Evolutionary conservation across 2,329 filamentous ascomycete species (phyloP), one percentile per base, ranked within the genome.

Genomic region (Alternaria ventricosa): DNA sequence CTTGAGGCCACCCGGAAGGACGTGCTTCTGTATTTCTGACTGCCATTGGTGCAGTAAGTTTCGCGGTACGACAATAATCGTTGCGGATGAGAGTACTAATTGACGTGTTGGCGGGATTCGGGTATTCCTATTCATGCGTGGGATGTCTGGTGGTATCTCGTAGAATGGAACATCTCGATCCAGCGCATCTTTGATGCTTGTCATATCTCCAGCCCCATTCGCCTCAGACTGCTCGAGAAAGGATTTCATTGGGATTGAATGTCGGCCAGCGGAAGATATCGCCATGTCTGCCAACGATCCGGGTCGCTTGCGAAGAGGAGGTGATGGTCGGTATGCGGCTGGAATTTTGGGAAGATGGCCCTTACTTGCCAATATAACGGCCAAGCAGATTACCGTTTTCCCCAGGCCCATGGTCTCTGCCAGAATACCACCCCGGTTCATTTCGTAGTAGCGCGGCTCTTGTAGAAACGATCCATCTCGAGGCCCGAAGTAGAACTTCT

Each of bases 11-110:
- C 80, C 82, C 6, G 75, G 68, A 33, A 84, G 78, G 0, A 93
- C 91, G 73, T 97, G 95, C 72, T 93, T 94, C 3, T 83, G 77
- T 11, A 97, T 93, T 73, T 97, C 93, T 11, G 88, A 85, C 57
- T 87, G 83, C 95, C 95, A 97, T 77, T 98, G 95, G 57, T 90
- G 86, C 4, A 97, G 83, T 23, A 97, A 83, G 74, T 97, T 97
- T 13, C 89, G 85, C 0, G 95, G 95, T 0, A 94, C 93, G 28
- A 97, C 87, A 18, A 97, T 84, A 4, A 98, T 82, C 0, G 91
- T 97, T 0, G 87, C 87, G 27, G 87, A 85, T 64, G 89, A 92
- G 8, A 96, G 82, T 25, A 84, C 87, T 4, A 97, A 81, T 63
- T 82, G 84, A 22, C 81, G 83, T 0, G 84, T 81, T 0, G 81